A percentile compares a stretch with the other conserved stretches of the same genome.
These are phyloP conservation scores for Cicer arietinum DNA, from an alignment of 306 rosid species.

Conservation along the genomic window DNA sequence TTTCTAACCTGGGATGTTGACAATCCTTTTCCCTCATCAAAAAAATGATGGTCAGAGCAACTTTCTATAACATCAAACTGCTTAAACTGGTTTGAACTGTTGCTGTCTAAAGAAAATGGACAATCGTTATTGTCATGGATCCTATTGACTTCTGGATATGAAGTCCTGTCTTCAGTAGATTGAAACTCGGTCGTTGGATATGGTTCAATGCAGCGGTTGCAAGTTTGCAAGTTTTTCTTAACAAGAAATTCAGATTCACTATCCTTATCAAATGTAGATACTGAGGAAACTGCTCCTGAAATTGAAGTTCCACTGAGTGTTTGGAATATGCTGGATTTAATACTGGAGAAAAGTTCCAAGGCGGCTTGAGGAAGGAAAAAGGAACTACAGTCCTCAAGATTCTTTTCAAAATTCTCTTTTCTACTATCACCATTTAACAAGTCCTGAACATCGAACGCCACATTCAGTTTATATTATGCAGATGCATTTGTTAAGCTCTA, in stretches of 20 bases:
- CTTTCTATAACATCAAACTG: conserved; percentile 70
- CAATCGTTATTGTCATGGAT: conserved; percentile 46
- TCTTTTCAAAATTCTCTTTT: conserved; percentile 51
- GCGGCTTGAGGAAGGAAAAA: conserved; percentile 78
- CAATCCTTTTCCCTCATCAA: conserved; percentile 53
- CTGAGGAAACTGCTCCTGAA: conserved; percentile 54
- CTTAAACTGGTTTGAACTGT: conserved; percentile 57
- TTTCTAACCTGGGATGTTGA: conserved; percentile 70
- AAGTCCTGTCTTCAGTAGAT: conserved; percentile 41
- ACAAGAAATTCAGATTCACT: conserved; percentile 49
- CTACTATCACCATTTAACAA: conserved; percentile 43
- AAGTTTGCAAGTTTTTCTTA: conserved; percentile 58
- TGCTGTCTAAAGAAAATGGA: conserved; percentile 46
- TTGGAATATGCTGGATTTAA: conserved; percentile 65
- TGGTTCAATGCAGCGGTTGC: conserved; percentile 53
- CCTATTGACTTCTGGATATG: conserved; percentile 48
- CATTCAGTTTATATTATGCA: conserved; percentile 33
- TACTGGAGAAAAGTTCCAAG: conserved; percentile 69
- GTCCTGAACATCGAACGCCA: conserved; percentile 55
- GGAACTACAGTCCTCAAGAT: conserved; percentile 60
- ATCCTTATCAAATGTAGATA: conserved; percentile 56
- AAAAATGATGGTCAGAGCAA: conserved; percentile 83
- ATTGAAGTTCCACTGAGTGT: conserved; percentile 55
- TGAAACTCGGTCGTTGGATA: conserved; percentile 49
- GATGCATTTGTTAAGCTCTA: conserved; percentile 38